These are phyloP conservation scores for Pichia inconspicua DNA, from an alignment of 1,139 yeast genomes.

Conservation along the genomic window DNA sequence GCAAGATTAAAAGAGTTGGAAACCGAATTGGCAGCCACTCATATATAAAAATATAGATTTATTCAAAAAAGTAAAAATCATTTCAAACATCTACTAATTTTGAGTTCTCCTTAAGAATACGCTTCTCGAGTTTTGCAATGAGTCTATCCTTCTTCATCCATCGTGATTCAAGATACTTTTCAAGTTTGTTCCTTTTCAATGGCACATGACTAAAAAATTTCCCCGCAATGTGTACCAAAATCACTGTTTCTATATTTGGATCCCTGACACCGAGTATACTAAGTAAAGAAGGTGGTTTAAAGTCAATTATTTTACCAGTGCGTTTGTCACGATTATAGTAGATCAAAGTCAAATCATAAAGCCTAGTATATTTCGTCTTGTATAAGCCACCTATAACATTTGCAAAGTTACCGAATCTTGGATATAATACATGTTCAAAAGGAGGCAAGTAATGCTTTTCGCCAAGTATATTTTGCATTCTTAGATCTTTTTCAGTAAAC, in stretches of 20 bases:
- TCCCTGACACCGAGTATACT: slow-evolving; percentile 43
- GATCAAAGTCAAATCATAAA: slow-evolving; percentile 48
- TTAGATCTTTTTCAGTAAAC: slow-evolving; percentile 39
- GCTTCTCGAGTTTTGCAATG: slow-evolving; percentile 30
- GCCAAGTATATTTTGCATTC: slow-evolving; percentile 43
- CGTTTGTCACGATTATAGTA: slow-evolving; percentile 29
- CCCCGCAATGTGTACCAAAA: slow-evolving; percentile 44
- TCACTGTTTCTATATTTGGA: slow-evolving; percentile 31
- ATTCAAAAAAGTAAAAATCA: neutral
- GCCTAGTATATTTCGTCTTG: slow-evolving; percentile 32
- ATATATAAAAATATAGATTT: slow-evolving; percentile 15
- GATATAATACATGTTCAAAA: slow-evolving; percentile 52
- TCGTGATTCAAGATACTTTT: slow-evolving; percentile 60
- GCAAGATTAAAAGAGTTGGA: slow-evolving; percentile 38
- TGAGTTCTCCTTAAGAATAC: slow-evolving; percentile 21
- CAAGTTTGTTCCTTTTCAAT: slow-evolving; percentile 43
- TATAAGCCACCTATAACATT: slow-evolving; percentile 43
- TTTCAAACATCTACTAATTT: neutral
- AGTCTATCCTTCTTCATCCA: slow-evolving; percentile 66
- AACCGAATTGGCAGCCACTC: slow-evolving; percentile 45
- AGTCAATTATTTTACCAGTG: slow-evolving; percentile 8
- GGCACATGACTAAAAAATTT: slow-evolving; percentile 45
- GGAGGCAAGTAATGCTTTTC: slow-evolving; percentile 46
- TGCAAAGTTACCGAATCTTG: slow-evolving; percentile 49
- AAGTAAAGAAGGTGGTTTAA: slow-evolving; percentile 44